Base-by-base conservation (phyloP, 2,329 filamentous ascomycete species). In the Penicillium corylophilum region DNA sequence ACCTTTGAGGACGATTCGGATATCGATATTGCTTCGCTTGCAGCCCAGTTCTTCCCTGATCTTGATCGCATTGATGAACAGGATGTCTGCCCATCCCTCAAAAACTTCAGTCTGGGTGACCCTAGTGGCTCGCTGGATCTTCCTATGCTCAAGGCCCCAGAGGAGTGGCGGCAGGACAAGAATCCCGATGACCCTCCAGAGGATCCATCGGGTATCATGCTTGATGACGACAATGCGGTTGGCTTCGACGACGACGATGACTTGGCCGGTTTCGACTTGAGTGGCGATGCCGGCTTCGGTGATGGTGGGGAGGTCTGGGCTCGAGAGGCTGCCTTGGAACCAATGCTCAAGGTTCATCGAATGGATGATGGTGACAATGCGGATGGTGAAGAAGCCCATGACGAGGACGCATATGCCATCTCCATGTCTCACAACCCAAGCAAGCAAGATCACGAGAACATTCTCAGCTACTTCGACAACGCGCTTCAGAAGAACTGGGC, bases 291-390 rank as follows among this genome's bases (percentile, higher is more conserved):
- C 49, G 89, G 89, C 12, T 99, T 99, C 67, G 94, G 94, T 23
- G 92, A 97, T 69, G 94, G 94, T 53, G 94, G 94, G 57, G 94
- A 99, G 70, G 90, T 88, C 1, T 99, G 94, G 93, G 94, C 93
- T 5, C 85, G 86, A 61, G 90, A 96, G 70, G 91, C 92, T 36
- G 92, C 89, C 10, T 76, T 93, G 18, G 89, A 93, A 63, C 90
- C 89, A 38, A 90, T 95, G 74, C 88, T 91, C 76, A 88, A 90
- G 45, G 84, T 93, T 22, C 90, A 90, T 46, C 68, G 70, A 20
- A 63, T 72, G n/a, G 70, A 71, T 31, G 82, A 83, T 55, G 77
- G 73, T 13, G 74, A 77, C 57, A 80, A 77, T 22, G 77, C 71
- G n/a, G 78, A 71, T n/a, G 82, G 80, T 26, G 74, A 73, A 15